Conservation (phyloP, 495 filamentous ascomycete genomes). For the Hypoxylon fragiforme region DNA sequence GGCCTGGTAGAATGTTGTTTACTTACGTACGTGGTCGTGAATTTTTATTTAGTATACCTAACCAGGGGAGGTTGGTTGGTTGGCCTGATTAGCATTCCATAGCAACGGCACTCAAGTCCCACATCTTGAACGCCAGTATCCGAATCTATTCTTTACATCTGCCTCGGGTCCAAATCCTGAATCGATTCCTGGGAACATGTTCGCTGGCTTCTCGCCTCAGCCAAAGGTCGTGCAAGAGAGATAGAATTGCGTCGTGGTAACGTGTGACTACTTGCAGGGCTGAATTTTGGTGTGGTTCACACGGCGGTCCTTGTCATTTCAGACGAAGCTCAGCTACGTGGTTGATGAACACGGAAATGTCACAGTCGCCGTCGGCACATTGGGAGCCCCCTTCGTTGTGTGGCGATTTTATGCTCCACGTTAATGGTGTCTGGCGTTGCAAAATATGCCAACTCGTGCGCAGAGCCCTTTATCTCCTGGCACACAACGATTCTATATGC, state of each 20-base stretch:
- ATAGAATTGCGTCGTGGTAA: slow-evolving; percentile 5
- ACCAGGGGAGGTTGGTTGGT: too few relatives aligned
- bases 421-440: slow-evolving; percentile 10
- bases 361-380: slow-evolving; percentile 3
- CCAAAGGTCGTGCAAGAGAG: slow-evolving; percentile 11
- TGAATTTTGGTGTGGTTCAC: slow-evolving; percentile 5
- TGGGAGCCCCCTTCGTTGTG: slow-evolving; percentile 6
- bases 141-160: slow-evolving; percentile 1
- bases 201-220: slow-evolving; percentile 1
- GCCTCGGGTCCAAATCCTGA: slow-evolving; percentile 11
- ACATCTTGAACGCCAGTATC: background rate
- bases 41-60: too few relatives aligned
- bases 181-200: background rate
- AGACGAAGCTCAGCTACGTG: background rate
- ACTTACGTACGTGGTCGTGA: background rate
- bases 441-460: slow-evolving; percentile 27
- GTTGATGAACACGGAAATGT: background rate
- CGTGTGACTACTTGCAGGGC: slow-evolving; percentile 13
- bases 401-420: slow-evolving; percentile 15
- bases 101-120: background rate
- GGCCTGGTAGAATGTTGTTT: background rate
- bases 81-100: background rate
- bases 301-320: background rate
- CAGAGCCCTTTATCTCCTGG: slow-evolving; percentile 23
- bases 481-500: slow-evolving; percentile 4